Conservation (phyloP, 2,329 filamentous ascomycete species). For the Sporothrix euskadiensis region DNA sequence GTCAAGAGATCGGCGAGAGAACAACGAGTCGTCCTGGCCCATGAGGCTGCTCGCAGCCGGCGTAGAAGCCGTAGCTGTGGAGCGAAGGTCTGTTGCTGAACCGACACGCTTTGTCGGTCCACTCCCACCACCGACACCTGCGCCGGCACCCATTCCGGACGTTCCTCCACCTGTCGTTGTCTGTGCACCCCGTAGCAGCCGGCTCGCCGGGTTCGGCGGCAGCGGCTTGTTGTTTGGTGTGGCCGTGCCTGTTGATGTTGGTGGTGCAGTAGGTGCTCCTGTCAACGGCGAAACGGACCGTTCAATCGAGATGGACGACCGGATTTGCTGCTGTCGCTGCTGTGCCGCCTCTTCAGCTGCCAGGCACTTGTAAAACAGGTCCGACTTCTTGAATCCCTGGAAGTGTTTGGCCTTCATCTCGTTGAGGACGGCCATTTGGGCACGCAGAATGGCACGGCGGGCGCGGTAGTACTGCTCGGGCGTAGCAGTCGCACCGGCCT, state of each 20-base stretch:
- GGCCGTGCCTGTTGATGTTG: constrained; percentile 29
- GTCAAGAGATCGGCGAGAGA: constrained; percentile 67
- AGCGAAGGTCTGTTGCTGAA: constrained; percentile 53
- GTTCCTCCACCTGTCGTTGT: background rate
- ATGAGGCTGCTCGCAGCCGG: background rate
- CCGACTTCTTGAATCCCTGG: constrained; percentile 84
- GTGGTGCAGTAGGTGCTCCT: constrained; percentile 1
- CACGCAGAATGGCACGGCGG: constrained; percentile 74
- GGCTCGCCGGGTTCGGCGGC: constrained; percentile 9
- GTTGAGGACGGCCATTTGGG: constrained; percentile 80
- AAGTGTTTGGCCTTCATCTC: constrained; percentile 81
- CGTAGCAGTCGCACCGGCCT: constrained; percentile 73
- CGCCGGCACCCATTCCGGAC: background rate
- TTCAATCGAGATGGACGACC: background rate
- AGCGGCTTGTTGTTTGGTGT: constrained; percentile 1
- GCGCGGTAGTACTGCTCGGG: constrained; percentile 81
- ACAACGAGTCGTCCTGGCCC: constrained; percentile 1
- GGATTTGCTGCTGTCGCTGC: constrained; percentile 30
- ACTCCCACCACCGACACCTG: background rate
- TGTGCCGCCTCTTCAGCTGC: constrained; percentile 72
- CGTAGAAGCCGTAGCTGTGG: constrained; percentile 34
- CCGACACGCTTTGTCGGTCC: constrained; percentile 44
- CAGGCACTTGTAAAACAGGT: constrained; percentile 94
- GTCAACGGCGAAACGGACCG: background rate
- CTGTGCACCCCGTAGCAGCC: constrained; percentile 2